These are phyloP conservation scores for Pulveroboletus ravenelii DNA, from an alignment of 768 basidiomycete genomes.

Conservation along the genomic window DNA sequence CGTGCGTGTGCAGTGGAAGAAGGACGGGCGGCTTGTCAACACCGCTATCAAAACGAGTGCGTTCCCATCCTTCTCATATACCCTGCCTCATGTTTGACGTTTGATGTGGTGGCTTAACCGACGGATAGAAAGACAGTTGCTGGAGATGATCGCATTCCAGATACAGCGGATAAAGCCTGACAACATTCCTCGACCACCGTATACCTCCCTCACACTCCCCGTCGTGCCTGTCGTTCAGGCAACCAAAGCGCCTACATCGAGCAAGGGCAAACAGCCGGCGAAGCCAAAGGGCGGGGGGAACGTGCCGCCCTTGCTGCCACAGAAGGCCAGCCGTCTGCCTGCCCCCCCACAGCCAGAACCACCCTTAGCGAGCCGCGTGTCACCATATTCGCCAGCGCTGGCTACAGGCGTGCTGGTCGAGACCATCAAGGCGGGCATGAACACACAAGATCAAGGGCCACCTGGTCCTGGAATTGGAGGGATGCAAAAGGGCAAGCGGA, in stretches of 20 bases:
- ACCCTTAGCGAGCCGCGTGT: slow-evolving; percentile 66
- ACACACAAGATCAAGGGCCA: slow-evolving; percentile 49
- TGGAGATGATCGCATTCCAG: slow-evolving; percentile 68
- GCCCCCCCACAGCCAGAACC: slow-evolving; percentile 75
- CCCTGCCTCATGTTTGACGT: background rate
- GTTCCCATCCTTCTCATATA: slow-evolving; percentile 24
- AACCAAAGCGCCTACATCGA: slow-evolving; percentile 27
- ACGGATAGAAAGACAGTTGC: slow-evolving; percentile 65
- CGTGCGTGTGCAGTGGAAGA: slow-evolving; percentile 90
- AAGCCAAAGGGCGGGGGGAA: slow-evolving; percentile 43
- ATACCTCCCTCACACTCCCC: slow-evolving; percentile 35
- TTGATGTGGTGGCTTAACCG: background rate
- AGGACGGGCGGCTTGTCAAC: slow-evolving; percentile 64
- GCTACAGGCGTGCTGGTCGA: slow-evolving; percentile 76
- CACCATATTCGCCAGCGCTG: slow-evolving; percentile 75
- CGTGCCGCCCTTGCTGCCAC: slow-evolving; percentile 22
- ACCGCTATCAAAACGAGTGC: slow-evolving; percentile 70
- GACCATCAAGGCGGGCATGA: slow-evolving; percentile 83
- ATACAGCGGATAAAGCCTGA: slow-evolving; percentile 74
- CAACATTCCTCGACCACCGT: slow-evolving; percentile 61
- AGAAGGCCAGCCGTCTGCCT: slow-evolving; percentile 46
- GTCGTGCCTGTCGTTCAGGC: slow-evolving; percentile 28
- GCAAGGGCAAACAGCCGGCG: slow-evolving; percentile 49
- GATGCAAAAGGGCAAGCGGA: slow-evolving; percentile 70
- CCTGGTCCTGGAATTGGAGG: slow-evolving; percentile 28